Conservation (phyloP, 441 rosid species). For the Adansonia rubrostipa region DNA sequence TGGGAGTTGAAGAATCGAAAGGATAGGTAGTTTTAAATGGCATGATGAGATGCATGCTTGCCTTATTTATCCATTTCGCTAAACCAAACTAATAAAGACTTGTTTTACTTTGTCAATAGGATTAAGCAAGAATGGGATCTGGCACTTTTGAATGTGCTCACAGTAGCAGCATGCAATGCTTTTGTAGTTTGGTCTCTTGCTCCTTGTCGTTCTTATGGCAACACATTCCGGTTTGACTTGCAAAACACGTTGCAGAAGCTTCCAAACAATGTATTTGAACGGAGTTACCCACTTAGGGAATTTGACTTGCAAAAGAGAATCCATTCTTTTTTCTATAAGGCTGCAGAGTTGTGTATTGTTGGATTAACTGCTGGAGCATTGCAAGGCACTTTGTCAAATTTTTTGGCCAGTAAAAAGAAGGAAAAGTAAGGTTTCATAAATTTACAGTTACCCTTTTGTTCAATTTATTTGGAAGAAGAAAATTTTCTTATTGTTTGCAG, state of each 20-base stretch:
- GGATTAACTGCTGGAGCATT: conserved; percentile 81
- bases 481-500: neutral
- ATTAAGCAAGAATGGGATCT: conserved; percentile 95
- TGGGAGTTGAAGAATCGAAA: conserved; percentile 92
- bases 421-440: conserved; percentile 56
- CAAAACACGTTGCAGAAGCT: conserved; percentile 95
- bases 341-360: conserved; percentile 81
- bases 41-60: neutral
- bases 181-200: conserved; percentile 90
- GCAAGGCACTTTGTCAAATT: conserved; percentile 81
- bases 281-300: conserved; percentile 89
- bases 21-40: conserved; percentile 59
- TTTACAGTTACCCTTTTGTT: neutral
- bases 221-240: conserved; percentile 86
- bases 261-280: conserved; percentile 90
- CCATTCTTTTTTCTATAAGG: conserved; percentile 82
- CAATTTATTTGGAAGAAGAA: conserved; percentile 15
- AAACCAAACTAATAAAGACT: conserved; percentile 28
- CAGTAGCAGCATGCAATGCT: conserved; percentile 85
- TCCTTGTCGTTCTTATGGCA: conserved; percentile 94
- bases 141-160: conserved; percentile 88
- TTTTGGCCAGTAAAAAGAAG: conserved; percentile 68
- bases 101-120: conserved; percentile 45
- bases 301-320: conserved; percentile 87
- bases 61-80: conserved; percentile 22